Conservation (phyloP, 148 eudicot genomes). For the Selenicereus undatus region DNA sequence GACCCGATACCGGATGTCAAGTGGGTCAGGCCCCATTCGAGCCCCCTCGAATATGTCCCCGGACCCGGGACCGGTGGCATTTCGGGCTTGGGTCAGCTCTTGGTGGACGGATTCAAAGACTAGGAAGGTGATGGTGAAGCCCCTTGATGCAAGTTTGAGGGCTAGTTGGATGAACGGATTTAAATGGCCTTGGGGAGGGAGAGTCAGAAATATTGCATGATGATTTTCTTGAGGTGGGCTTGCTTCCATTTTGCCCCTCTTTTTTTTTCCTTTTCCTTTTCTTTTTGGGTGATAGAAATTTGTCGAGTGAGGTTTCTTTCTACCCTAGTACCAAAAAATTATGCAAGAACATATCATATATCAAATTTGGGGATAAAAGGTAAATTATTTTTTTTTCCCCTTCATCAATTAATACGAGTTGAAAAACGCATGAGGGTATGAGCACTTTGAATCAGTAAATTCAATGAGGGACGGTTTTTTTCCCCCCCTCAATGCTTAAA, state of each 20-base stretch:
- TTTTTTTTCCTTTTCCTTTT: neutral
- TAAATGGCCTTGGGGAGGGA: slow-evolving; percentile 64
- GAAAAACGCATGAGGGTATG: no score
- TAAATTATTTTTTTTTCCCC: no score
- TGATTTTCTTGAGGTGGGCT: slow-evolving; percentile 24
- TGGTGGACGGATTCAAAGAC: slow-evolving; percentile 58
- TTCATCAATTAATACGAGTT: no score
- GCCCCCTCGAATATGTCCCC: slow-evolving; percentile 38
- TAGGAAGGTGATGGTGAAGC: slow-evolving; percentile 68
- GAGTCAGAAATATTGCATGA: slow-evolving; percentile 50
- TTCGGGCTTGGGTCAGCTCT: slow-evolving; percentile 27
- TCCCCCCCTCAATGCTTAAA: no score
- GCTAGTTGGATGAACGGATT: slow-evolving; percentile 56
- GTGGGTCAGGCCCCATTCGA: slow-evolving; percentile 28
- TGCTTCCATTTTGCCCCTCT: slow-evolving; percentile 6
- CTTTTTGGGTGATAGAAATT: neutral
- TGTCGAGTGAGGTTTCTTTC: no score
- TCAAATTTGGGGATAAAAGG: no score
- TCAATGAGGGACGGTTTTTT: no score
- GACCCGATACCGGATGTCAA: slow-evolving; percentile 26
- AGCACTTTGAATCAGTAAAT: no score
- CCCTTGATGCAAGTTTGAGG: slow-evolving; percentile 55
- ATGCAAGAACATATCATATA: no score
- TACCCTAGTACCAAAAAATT: no score
- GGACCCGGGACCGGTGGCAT: slow-evolving; percentile 27